Base-by-base conservation (phyloP, 192 early-diverging fungal species). In the Backusella westeae region DNA sequence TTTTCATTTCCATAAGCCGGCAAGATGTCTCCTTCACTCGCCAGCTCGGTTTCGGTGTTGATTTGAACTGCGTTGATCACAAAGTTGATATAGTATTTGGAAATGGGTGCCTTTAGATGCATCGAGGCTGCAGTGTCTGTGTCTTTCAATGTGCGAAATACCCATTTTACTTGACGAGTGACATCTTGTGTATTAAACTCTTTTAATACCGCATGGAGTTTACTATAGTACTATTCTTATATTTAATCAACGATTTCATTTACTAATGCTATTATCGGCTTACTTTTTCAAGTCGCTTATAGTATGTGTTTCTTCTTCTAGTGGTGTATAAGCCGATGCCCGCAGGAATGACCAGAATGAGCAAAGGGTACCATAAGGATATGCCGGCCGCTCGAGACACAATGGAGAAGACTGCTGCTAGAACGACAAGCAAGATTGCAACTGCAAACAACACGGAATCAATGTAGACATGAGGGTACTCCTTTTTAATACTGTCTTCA, bases 321-420 rank as follows among this genome's bases (percentile, higher is more conserved):
- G 74, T 67, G 1, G 65, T 67, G 34, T 38, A 39, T 34, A 66
- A 49, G 1, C 36, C 65, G 9, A 75, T 75, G 26, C 67, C 2
- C 4, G 72, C 72, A 39, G 77, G 77, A 17, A 78, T 36, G 6
- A 74, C 12, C 6, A 78, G 49, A 6, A 78, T 52, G 17, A 74
- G 34, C 34, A 78, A 34, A 15, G 77, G 77, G 44, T 78, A 78
- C 72, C 72, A 74, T 41, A 78, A 63, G 12, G 77, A 78, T n/a
- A 78, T 29, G 44, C 71, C 72, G 17, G n/a, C 77, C 4, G 77
- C 65, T n/a, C 77, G 72, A 29, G 77, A 72, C 6, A 41, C 72
- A 68, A 78, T 34, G 6, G 77, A 74, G 29, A 78, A 78, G 0
- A 67, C 67, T 36, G 77, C 77, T 68, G 77, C 65, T 19, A 36